Percentiles rank a stretch among this genome's conserved stretches.
These are phyloP conservation scores for Monosporascus sp. DNA, from an alignment of 2,329 filamentous ascomycete genomes.

Conservation along the genomic window DNA sequence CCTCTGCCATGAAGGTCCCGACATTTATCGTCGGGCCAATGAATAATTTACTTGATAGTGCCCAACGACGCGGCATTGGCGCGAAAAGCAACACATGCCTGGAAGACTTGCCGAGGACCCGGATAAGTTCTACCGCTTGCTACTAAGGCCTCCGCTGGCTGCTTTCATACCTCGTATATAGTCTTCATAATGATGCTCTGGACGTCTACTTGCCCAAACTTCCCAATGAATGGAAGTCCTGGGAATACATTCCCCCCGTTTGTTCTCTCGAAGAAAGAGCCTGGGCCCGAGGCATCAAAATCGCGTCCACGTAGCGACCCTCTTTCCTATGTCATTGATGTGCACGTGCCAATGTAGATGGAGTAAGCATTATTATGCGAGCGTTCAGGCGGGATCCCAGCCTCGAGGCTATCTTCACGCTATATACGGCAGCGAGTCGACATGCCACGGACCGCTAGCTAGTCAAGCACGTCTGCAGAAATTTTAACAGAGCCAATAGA, in stretches of 20 bases:
- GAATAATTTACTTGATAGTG: neutral
- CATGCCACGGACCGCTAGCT: neutral
- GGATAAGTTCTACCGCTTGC: neutral
- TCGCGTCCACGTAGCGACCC: no score
- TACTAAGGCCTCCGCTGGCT: no score
- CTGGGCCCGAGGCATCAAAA: no score
- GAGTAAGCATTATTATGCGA: neutral
- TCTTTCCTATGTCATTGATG: no score
- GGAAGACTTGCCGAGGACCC: neutral
- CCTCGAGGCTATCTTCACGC: neutral
- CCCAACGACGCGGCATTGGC: neutral
- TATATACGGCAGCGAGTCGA: neutral
- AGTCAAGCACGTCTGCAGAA: neutral
- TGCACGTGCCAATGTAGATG: neutral
- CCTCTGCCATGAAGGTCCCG: neutral
- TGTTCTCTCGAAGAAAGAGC: no score
- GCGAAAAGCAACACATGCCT: neutral
- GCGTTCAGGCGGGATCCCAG: neutral
- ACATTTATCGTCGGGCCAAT: neutral
- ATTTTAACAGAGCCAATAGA: neutral
- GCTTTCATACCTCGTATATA: no score
- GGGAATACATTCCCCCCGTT: no score
- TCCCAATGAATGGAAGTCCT: no score
- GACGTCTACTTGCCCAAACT: no score
- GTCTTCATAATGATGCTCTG: no score